Conservation (phyloP, 164 flowering plant genomes). For the Vitis riparia region DNA sequence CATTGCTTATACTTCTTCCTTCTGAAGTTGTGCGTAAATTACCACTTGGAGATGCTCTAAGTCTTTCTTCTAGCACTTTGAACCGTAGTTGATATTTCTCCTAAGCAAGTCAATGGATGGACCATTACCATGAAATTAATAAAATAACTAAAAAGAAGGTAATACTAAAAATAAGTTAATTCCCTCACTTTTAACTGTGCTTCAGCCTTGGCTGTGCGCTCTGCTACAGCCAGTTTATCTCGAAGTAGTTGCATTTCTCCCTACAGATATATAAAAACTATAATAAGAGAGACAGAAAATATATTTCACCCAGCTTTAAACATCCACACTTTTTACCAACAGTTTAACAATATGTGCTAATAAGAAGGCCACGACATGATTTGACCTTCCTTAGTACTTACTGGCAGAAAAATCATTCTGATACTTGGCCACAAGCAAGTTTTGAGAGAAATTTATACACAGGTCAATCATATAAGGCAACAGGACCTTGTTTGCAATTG, state of each 20-base stretch:
- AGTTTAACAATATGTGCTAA: too few species aligned
- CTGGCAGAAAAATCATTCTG: too few species aligned
- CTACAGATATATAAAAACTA: conserved; percentile 22
- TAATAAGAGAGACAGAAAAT: neutral
- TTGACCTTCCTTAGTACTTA: too few species aligned
- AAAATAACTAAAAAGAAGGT: neutral
- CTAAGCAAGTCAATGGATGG: conserved; percentile 21
- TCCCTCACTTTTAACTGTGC: conserved; percentile 62
- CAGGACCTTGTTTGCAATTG: too few species aligned
- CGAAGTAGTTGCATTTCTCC: conserved; percentile 82
- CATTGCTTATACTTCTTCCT: conserved; percentile 42
- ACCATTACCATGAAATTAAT: neutral
- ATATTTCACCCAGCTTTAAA: neutral
- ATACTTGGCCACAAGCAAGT: too few species aligned
- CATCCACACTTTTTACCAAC: neutral
- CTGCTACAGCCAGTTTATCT: conserved; percentile 63
- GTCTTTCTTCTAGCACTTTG: conserved; percentile 68
- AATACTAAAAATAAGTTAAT: neutral
- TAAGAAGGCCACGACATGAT: too few species aligned
- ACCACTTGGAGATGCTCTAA: conserved; percentile 34
- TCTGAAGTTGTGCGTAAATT: conserved; percentile 24
- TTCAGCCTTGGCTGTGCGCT: conserved; percentile 75
- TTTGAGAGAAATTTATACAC: too few species aligned
- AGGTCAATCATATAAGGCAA: too few species aligned
- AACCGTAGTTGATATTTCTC: conserved; percentile 69